Conservation (phyloP, 495 filamentous ascomycete species). For the Penicillium longicatenatum region DNA sequence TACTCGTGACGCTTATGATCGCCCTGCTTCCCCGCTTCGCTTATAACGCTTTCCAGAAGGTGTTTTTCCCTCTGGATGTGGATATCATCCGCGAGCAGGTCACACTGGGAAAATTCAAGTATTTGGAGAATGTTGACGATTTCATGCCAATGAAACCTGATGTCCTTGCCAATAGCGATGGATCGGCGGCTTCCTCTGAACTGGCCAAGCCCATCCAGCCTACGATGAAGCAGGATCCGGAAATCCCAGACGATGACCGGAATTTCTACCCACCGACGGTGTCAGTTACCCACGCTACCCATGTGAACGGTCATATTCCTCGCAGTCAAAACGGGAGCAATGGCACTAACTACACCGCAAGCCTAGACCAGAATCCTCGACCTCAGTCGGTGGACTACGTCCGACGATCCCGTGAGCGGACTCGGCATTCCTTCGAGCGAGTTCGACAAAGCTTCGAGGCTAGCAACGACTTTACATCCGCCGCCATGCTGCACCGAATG, state of each 20-base stretch:
- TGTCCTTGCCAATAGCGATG: constrained; percentile 34
- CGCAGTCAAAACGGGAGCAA: constrained; percentile 91
- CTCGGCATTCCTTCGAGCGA: constrained; percentile 54
- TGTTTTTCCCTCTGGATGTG: constrained; percentile 87
- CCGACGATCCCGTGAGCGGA: constrained; percentile 75
- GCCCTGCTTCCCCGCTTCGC: constrained; percentile 84
- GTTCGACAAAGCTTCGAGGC: constrained; percentile 75
- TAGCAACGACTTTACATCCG: constrained; percentile 87
- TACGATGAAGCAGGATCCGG: constrained; percentile 54
- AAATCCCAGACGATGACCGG: constrained; percentile 76
- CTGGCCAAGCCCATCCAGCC: constrained; percentile 64
- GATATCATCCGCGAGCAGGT: constrained; percentile 96
- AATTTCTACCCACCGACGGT: constrained; percentile 91
- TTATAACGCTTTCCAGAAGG: constrained; percentile 85
- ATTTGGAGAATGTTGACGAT: constrained; percentile 58
- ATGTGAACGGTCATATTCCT: constrained; percentile 64
- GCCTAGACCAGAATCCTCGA: constrained; percentile 48
- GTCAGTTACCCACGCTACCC: constrained; percentile 52
- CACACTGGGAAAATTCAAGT: constrained; percentile 74
- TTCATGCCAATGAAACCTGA: constrained; percentile 40
- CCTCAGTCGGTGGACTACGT: constrained; percentile 66
- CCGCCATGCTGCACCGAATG: constrained; percentile 76
- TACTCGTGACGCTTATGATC: constrained; percentile 72
- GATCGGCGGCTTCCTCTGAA: constrained; percentile 62
- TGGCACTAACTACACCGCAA: constrained; percentile 85